phyloP scores from a whole-genome alignment of 805 yeast genomes.

The Saturnispora saitoi region DNA sequence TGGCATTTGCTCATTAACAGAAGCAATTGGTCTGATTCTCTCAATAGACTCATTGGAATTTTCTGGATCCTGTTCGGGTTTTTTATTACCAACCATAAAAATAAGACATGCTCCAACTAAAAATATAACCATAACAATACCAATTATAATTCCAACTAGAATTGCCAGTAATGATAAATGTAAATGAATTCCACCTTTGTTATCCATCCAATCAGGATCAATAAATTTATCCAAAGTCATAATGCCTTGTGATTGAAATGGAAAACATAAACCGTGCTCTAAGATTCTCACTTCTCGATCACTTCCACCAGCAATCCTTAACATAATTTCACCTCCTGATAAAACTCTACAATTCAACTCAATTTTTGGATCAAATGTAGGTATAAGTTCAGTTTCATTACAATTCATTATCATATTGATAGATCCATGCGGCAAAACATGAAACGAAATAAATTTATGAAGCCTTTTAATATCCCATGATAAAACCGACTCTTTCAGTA shows the following conservation, averaged over 20 bases:
- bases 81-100: constrained; percentile 23
- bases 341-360: constrained; percentile 37
- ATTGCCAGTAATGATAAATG: constrained; percentile 62
- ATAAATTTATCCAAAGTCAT: constrained; percentile 61
- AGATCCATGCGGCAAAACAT: constrained; percentile 56
- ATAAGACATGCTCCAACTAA: constrained; percentile 31
- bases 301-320: constrained; percentile 38
- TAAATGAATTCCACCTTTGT: constrained; percentile 37
- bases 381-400: constrained; percentile 28
- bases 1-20: constrained; percentile 11
- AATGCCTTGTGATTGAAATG: constrained; percentile 35
- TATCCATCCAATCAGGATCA: constrained; percentile 53
- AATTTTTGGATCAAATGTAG: constrained; percentile 37
- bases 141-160: constrained; percentile 57
- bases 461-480: constrained; percentile 31
- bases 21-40: constrained; percentile 4
- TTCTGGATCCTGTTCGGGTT: background rate
- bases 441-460: constrained; percentile 52
- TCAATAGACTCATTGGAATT: background rate
- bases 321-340: constrained; percentile 30
- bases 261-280: constrained; percentile 52
- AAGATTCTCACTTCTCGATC: constrained; percentile 52
- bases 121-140: constrained; percentile 36
- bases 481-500: constrained; percentile 41
- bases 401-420: constrained; percentile 41